Conservation (phyloP, 495 filamentous ascomycete genomes). For the Penicillium taxi region DNA sequence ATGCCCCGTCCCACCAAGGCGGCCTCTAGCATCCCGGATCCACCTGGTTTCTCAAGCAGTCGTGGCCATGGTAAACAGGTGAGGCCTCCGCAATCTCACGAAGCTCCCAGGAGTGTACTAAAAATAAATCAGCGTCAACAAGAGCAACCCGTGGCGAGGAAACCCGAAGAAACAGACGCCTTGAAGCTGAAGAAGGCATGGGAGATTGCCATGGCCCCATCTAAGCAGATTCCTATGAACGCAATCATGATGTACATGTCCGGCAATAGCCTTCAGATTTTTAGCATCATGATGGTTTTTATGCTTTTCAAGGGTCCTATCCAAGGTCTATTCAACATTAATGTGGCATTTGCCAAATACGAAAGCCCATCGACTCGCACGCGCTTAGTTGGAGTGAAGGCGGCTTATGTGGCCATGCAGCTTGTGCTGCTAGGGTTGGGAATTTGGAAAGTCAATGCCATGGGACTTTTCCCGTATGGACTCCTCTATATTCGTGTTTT, state of each 20-base stretch:
- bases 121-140: conserved; percentile 14
- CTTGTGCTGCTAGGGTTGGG: conserved; percentile 73
- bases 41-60: conserved; percentile 70
- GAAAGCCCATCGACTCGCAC: conserved; percentile 71
- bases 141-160: conserved; percentile 29
- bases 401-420: conserved; percentile 82
- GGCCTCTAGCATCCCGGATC: conserved; percentile 63
- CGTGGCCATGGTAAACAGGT: conserved; percentile 39
- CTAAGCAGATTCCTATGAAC: conserved; percentile 95
- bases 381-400: conserved; percentile 71
- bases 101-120: background rate
- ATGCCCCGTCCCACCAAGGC: conserved; percentile 51
- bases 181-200: conserved; percentile 98
- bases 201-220: conserved; percentile 91
- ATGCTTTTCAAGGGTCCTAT: conserved; percentile 98
- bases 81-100: conserved; percentile 4
- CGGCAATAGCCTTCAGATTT: conserved; percentile 95
- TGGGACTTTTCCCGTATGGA: conserved; percentile 88
- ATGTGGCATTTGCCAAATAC: conserved; percentile 75
- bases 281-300: conserved; percentile 99
- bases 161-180: conserved; percentile 76
- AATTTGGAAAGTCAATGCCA: conserved; percentile 93
- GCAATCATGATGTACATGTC: conserved; percentile 99
- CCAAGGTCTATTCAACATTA: conserved; percentile 69
- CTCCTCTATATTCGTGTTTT: background rate